phyloP scores from a whole-genome alignment of 2,329 filamentous ascomycete genomes.

The Zymoseptoria crescenta region DNA sequence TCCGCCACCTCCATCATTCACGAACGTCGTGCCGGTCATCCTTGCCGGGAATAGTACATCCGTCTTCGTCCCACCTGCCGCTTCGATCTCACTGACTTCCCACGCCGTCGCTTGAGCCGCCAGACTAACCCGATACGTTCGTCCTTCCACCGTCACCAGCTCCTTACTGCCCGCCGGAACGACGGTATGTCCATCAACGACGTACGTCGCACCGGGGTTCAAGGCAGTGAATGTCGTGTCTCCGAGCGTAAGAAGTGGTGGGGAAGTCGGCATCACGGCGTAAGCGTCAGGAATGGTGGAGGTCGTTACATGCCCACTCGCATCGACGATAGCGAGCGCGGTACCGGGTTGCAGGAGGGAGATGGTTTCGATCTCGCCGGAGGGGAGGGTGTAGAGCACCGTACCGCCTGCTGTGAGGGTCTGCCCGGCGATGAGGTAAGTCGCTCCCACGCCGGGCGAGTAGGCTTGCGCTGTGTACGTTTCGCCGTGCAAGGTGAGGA shows the following conservation, averaged over 20 bases:
- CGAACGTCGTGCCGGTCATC: slow-evolving; percentile 21
- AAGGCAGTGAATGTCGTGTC: slow-evolving; percentile 25
- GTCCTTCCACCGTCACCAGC: slow-evolving; percentile 22
- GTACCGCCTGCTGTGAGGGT: slow-evolving; percentile 32
- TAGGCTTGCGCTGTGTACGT: slow-evolving; percentile 23
- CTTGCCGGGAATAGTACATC: slow-evolving; percentile 35
- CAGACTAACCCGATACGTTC: slow-evolving; percentile 27
- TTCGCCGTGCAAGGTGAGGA: slow-evolving; percentile 22
- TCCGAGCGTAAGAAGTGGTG: slow-evolving; percentile 27
- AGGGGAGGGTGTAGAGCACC: slow-evolving; percentile 17
- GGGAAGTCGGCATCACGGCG: slow-evolving; percentile 19
- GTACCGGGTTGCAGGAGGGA: slow-evolving; percentile 29
- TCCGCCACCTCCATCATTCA: not conserved
- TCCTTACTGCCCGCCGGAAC: slow-evolving; percentile 28
- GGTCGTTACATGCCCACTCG: slow-evolving; percentile 19
- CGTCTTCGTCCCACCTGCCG: slow-evolving; percentile 23
- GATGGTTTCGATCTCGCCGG: slow-evolving; percentile 25
- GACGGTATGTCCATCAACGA: slow-evolving; percentile 34
- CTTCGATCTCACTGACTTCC: slow-evolving; percentile 28
- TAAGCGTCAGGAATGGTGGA: slow-evolving; percentile 18
- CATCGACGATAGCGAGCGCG: slow-evolving; percentile 8
- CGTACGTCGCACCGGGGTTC: slow-evolving; percentile 28
- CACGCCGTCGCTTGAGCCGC: slow-evolving; percentile 31
- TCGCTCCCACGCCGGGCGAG: slow-evolving; percentile 24
- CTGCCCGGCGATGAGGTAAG: slow-evolving; percentile 31